phyloP scores from a whole-genome alignment of 2,329 filamentous ascomycete species.

The Trichocomaceae sp. region DNA sequence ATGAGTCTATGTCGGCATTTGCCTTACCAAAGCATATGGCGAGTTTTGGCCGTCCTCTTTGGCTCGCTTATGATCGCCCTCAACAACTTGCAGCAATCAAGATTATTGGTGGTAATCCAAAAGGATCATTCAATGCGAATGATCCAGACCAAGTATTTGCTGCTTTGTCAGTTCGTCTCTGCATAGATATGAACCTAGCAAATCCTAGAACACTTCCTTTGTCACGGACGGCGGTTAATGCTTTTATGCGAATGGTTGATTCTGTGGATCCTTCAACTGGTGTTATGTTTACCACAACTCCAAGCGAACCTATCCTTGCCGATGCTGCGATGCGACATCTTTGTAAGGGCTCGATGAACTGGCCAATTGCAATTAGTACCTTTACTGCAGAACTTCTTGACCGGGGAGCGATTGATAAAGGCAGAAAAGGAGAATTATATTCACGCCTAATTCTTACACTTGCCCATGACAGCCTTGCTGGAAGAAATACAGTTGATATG shows the following conservation, averaged over 20 bases:
- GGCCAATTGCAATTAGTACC: background rate
- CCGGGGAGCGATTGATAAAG: background rate
- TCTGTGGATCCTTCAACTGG: background rate
- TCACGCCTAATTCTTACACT: background rate
- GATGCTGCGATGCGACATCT: background rate
- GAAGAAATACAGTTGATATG: background rate
- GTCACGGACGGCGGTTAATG: background rate
- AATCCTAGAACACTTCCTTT: background rate
- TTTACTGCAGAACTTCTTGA: background rate
- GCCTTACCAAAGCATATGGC: background rate
- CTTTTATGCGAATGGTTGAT: background rate
- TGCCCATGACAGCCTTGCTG: background rate
- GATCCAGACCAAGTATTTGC: background rate
- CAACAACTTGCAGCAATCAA: background rate
- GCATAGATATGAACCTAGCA: background rate
- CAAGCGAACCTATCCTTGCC: background rate
- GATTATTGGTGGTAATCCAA: background rate
- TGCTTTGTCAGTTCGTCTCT: background rate
- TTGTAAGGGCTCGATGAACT: background rate
- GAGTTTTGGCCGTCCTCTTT: slow-evolving; percentile 1
- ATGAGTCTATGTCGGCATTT: background rate
- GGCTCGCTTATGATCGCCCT: background rate
- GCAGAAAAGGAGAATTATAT: background rate
- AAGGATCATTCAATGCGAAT: background rate
- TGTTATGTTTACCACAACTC: background rate